Evolutionary conservation across 2,329 filamentous ascomycete species (phyloP).

Genomic region (Davidsoniella eucalypti): DNA sequence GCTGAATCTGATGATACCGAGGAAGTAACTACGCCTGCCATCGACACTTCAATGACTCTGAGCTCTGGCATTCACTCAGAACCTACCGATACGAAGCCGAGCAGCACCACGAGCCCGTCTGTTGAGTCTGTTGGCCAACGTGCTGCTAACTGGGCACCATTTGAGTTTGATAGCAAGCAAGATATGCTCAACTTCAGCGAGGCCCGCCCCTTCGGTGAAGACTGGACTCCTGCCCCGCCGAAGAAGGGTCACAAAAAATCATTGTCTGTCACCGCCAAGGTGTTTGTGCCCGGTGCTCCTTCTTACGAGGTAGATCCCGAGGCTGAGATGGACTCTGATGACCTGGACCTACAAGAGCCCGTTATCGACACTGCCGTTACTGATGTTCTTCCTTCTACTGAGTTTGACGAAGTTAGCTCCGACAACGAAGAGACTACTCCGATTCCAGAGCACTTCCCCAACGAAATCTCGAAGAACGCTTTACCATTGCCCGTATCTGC

Average conservation of each 20-base stretch:
- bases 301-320: constrained; percentile 16
- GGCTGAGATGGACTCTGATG: constrained; percentile 14
- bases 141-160: constrained; percentile 39
- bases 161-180: constrained; percentile 37
- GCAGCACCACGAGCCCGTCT: constrained; percentile 35
- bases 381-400: background rate
- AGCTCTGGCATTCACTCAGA: constrained; percentile 38
- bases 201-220: constrained; percentile 33
- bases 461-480: constrained; percentile 12
- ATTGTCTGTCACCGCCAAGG: constrained; percentile 53
- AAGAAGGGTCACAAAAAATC: constrained; percentile 28
- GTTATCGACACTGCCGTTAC: background rate
- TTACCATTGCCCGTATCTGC: constrained; percentile 14
- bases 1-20: constrained; percentile 21
- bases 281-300: constrained; percentile 40
- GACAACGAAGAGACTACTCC: constrained; percentile 12
- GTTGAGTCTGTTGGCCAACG: constrained; percentile 34
- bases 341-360: constrained; percentile 14
- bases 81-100: constrained; percentile 35
- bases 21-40: constrained; percentile 24
- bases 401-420: background rate
- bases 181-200: constrained; percentile 36
- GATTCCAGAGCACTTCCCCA: constrained; percentile 12
- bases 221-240: constrained; percentile 26
- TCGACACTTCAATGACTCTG: constrained; percentile 29